phyloP scores from a whole-genome alignment of 768 basidiomycete species.

The Xerocomellus intermedius region DNA sequence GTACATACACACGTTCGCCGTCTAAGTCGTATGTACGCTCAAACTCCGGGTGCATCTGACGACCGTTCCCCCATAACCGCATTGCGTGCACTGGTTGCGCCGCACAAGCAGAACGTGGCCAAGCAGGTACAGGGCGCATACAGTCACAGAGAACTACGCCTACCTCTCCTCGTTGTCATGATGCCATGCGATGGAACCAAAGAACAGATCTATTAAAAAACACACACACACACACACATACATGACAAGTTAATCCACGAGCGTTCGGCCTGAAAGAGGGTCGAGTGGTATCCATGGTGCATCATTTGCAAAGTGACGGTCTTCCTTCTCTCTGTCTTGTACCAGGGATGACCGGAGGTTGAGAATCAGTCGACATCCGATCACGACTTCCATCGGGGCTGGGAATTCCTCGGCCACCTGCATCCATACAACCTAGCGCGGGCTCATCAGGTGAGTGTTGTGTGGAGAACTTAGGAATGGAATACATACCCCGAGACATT shows the following conservation, averaged over 20 bases:
- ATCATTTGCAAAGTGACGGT: too few species aligned
- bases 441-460: background rate
- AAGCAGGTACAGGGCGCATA: conserved; percentile 10
- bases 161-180: conserved; percentile 20
- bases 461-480: background rate
- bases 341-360: conserved; percentile 1
- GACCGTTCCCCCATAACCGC: conserved; percentile 54
- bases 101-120: conserved; percentile 20
- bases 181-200: conserved; percentile 2
- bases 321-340: background rate
- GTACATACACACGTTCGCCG: too few species aligned
- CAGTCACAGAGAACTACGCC: conserved; percentile 6
- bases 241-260: too few species aligned
- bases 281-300: background rate
- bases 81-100: conserved; percentile 64
- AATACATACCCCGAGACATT: conserved; percentile 3
- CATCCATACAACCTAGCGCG: conserved; percentile 1
- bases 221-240: too few species aligned
- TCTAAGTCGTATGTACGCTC: background rate
- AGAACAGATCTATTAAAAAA: background rate
- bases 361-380: conserved; percentile 12
- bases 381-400: background rate
- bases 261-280: background rate
- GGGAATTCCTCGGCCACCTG: conserved; percentile 6
- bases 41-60: background rate